Evolutionary conservation across 768 basidiomycete genomes (phyloP).

Genomic region (Pleurotus djamor): DNA sequence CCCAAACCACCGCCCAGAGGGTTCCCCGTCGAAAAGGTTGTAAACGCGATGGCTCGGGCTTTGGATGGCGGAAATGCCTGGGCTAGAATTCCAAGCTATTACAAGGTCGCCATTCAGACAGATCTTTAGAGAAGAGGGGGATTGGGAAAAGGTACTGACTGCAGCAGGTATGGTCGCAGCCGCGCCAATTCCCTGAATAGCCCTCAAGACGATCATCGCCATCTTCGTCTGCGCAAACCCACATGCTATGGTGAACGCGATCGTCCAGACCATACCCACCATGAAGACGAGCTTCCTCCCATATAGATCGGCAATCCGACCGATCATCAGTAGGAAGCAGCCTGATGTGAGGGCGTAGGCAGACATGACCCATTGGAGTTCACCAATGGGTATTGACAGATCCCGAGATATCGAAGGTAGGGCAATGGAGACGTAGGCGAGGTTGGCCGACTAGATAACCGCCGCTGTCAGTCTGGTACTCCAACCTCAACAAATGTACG

Average conservation of each 20-base stretch:
- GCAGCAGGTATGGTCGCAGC: slow-evolving; percentile 76
- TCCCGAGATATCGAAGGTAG: slow-evolving; percentile 50
- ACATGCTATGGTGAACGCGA: slow-evolving; percentile 59
- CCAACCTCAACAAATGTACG: not conserved
- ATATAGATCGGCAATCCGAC: slow-evolving; percentile 77
- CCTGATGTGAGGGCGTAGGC: slow-evolving; percentile 72
- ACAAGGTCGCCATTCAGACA: not conserved
- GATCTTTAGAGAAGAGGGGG: not conserved
- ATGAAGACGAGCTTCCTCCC: slow-evolving; percentile 73
- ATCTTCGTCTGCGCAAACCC: slow-evolving; percentile 63
- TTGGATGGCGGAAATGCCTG: slow-evolving; percentile 67
- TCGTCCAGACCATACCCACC: slow-evolving; percentile 51
- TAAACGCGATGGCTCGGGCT: slow-evolving; percentile 74
- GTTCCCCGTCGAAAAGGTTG: slow-evolving; percentile 82
- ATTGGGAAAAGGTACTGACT: slow-evolving; percentile 30
- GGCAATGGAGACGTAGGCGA: slow-evolving; percentile 37
- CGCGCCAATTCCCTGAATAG: slow-evolving; percentile 75
- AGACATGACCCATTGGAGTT: slow-evolving; percentile 64
- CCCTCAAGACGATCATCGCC: slow-evolving; percentile 70
- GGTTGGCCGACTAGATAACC: not conserved
- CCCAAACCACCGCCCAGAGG: slow-evolving; percentile 80
- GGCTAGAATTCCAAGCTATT: slow-evolving; percentile 78
- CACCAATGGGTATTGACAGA: slow-evolving; percentile 44
- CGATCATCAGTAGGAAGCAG: slow-evolving; percentile 74
- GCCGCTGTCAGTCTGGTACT: not conserved